Percentiles rank a stretch among this genome's conserved stretches.
Evolutionary conservation across 1,284 basidiomycete genomes (phyloP).

Genomic region (Thecaphora thlaspeos): DNA sequence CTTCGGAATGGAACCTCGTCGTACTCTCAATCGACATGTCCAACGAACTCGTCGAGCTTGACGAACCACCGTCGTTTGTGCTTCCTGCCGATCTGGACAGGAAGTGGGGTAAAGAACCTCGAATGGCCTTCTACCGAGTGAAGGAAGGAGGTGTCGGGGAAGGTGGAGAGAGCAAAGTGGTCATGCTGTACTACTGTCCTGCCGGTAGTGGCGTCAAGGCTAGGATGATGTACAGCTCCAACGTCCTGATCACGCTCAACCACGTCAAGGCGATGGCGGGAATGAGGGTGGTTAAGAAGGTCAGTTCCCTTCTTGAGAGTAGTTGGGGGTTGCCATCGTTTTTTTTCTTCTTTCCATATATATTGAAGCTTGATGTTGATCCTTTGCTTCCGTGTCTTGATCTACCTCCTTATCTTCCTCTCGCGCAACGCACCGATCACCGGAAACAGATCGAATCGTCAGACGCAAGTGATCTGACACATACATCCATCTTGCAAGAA

Average conservation of each 20-base stretch:
- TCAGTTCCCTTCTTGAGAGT: conserved; percentile 6
- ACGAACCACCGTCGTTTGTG: conserved; percentile 29
- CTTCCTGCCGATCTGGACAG: conserved; percentile 22
- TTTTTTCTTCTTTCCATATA: not conserved
- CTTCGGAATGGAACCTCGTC: conserved; percentile 44
- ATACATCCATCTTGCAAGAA: conserved; percentile 16
- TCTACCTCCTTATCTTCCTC: not conserved
- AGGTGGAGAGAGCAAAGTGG: conserved; percentile 32
- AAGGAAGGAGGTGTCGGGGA: conserved; percentile 6
- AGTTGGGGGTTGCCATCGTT: not conserved
- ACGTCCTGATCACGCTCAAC: conserved; percentile 31
- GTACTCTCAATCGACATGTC: conserved; percentile 34
- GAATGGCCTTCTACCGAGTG: conserved; percentile 38
- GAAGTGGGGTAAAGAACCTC: conserved; percentile 22
- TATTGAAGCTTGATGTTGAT: too few relatives aligned
- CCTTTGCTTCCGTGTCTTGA: not conserved
- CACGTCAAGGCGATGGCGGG: conserved; percentile 35
- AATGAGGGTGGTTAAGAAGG: conserved; percentile 39
- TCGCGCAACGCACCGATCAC: not conserved
- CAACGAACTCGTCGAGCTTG: conserved; percentile 30
- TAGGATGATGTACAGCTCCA: conserved; percentile 45
- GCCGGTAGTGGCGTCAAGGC: conserved; percentile 34
- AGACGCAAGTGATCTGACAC: conserved; percentile 20
- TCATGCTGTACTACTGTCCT: conserved; percentile 48
- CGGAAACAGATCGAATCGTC: conserved; percentile 21